These are phyloP conservation scores for Boechera divaricarpa DNA, from an alignment of 345 rosid species.

Conservation along the genomic window DNA sequence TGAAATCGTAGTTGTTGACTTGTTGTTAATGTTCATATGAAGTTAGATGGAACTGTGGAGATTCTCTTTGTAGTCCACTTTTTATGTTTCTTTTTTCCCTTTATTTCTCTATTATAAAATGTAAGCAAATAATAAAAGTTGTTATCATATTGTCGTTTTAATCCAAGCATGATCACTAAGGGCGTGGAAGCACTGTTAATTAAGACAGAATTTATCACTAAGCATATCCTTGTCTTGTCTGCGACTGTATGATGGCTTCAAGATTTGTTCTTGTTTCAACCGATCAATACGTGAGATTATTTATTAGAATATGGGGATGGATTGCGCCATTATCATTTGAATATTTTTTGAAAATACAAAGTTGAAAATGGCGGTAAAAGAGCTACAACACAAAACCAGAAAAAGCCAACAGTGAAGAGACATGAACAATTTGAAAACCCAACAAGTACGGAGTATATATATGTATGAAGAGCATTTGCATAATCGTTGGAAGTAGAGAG, in stretches of 20 bases:
- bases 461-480: constrained; percentile 11
- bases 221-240: constrained; percentile 19
- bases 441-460: constrained; percentile 17
- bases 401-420: constrained; percentile 32
- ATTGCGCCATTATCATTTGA: constrained; percentile 26
- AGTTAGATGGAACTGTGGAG: constrained; percentile 13
- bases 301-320: background rate
- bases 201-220: constrained; percentile 22
- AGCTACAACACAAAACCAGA: constrained; percentile 21
- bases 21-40: constrained; percentile 36
- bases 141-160: constrained; percentile 42
- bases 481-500: constrained; percentile 34
- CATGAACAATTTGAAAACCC: constrained; percentile 22
- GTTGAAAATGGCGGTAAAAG: constrained; percentile 39
- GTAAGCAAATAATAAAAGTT: constrained; percentile 32
- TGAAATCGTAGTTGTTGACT: constrained; percentile 30
- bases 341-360: constrained; percentile 37
- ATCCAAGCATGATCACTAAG: constrained; percentile 32
- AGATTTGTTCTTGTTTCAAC: no score
- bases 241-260: background rate
- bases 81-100: background rate
- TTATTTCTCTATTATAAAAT: constrained; percentile 6
- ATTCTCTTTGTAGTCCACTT: constrained; percentile 15
- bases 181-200: constrained; percentile 21
- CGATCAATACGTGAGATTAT: background rate